Evolutionary conservation across 2,329 filamentous ascomycete species (phyloP), one percentile per base, ranked within the genome.

Genomic region (Hirsutella minnesotensis): DNA sequence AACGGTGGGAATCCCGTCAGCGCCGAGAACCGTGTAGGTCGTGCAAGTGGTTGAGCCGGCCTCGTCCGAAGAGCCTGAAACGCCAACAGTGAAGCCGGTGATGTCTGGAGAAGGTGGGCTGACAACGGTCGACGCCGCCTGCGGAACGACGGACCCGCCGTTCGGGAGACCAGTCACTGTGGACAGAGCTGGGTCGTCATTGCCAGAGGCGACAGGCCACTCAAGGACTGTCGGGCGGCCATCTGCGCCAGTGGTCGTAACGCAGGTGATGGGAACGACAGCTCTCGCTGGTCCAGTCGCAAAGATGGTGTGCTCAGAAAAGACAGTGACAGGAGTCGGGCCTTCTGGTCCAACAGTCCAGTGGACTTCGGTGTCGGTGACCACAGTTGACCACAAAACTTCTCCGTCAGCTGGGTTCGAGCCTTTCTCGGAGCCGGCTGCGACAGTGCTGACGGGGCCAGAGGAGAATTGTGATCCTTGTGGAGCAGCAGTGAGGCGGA

Each of bases 1-100:
- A 13, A 58, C 45, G 4, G 56, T 56, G 10, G 57, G 52, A 13
- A 51, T 48, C 5, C 57, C 58, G 39, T 56, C 51, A n/a, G 50
- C 18, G 8, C 53, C 58, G 15, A 53, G 45, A n/a, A 54, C 44
- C 12, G 59, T 59, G 44, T 50, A 56, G 16, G 51, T 56, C 16
- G 53, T 56, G 35, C 49, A 49, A 4, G 56, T 53, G 3, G 52
- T 56, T 7, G 49, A 35, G 16, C 38, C 29, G 10, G 20, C 22
- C 20, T 13, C 21, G 29, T 29, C 41, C 27, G 20, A 9, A 18
- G 38, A 7, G 16, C 29, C n/a, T n/a, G 22, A 15, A 9, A n/a
- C 37, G 15, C 20, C 16, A 21, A 12, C 16, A n/a, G 34, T 36
- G 22, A 19, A 16, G 10, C 20, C 36, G 13, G 43, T 42, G 18